Percentiles rank a stretch among this genome's conserved stretches.
Evolutionary conservation across 441 rosid species (phyloP).

Genomic region (Brassica hybrid): DNA sequence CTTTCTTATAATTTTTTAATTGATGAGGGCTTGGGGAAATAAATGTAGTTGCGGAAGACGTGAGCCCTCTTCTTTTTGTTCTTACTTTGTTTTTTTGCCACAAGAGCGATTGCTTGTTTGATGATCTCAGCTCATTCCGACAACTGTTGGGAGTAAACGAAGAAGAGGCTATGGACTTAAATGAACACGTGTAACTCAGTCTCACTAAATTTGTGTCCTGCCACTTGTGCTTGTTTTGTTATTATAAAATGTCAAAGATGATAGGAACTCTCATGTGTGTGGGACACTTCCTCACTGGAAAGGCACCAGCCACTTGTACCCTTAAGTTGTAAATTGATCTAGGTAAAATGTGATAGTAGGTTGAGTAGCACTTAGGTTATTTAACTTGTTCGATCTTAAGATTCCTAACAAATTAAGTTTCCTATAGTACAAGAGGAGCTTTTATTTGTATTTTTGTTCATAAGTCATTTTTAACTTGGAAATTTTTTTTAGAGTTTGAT

Average conservation of each 20-base stretch:
- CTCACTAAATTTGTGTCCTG: slow-evolving; percentile 22
- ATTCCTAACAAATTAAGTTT: too few species aligned
- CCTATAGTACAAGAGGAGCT: background rate
- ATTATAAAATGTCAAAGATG: slow-evolving; percentile 36
- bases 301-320: slow-evolving; percentile 31
- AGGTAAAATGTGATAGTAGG: background rate
- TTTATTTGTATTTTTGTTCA: background rate
- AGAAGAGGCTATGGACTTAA: slow-evolving; percentile 1
- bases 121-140: slow-evolving; percentile 24
- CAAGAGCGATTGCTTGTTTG: slow-evolving; percentile 19
- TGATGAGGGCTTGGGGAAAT: background rate
- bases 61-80: slow-evolving; percentile 16
- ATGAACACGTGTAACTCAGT: slow-evolving; percentile 30
- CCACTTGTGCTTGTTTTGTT: slow-evolving; percentile 22
- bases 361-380: background rate
- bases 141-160: slow-evolving; percentile 13
- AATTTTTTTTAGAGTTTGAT: background rate
- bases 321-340: background rate
- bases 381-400: background rate
- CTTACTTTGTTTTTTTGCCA: slow-evolving; percentile 14
- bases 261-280: slow-evolving; percentile 37
- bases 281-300: slow-evolving; percentile 30
- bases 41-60: slow-evolving; percentile 16
- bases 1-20: background rate
- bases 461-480: background rate